phyloP scores from a whole-genome alignment of 495 filamentous ascomycete species.

The Talaromyces wortmannii region DNA sequence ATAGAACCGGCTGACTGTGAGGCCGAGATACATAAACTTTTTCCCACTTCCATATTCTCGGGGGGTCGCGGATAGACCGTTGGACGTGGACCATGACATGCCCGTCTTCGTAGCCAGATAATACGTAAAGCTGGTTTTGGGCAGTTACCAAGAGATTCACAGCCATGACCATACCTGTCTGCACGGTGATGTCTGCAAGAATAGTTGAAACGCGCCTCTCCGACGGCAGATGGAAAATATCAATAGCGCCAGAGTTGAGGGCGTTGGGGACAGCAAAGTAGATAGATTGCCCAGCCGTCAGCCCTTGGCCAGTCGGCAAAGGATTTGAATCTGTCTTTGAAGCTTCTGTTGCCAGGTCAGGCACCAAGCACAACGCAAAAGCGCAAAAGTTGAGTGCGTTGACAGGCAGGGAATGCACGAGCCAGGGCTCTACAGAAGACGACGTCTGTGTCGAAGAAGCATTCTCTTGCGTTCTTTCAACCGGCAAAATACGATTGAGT shows the following conservation, averaged over 20 bases:
- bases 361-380: constrained; percentile 56
- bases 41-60: constrained; percentile 44
- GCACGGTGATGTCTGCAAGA: constrained; percentile 42
- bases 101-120: constrained; percentile 85
- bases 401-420: constrained; percentile 74
- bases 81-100: constrained; percentile 53
- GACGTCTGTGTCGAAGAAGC: neutral
- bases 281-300: constrained; percentile 15
- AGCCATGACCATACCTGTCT: constrained; percentile 90
- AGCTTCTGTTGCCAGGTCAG: neutral
- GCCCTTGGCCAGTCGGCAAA: neutral
- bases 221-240: constrained; percentile 79
- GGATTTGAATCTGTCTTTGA: constrained; percentile 5
- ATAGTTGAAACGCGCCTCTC: constrained; percentile 64
- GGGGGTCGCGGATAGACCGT: constrained; percentile 13
- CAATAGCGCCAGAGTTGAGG: constrained; percentile 69
- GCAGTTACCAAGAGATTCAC: constrained; percentile 49
- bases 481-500: constrained; percentile 65
- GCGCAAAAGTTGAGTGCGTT: constrained; percentile 96
- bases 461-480: constrained; percentile 40
- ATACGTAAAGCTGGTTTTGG: constrained; percentile 32
- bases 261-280: constrained; percentile 74
- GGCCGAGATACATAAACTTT: constrained; percentile 57
- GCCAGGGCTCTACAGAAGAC: constrained; percentile 61
- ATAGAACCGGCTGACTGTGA: constrained; percentile 83